Evolutionary conservation across 768 basidiomycete genomes (phyloP).

Genomic region (Auriculariales sp.): DNA sequence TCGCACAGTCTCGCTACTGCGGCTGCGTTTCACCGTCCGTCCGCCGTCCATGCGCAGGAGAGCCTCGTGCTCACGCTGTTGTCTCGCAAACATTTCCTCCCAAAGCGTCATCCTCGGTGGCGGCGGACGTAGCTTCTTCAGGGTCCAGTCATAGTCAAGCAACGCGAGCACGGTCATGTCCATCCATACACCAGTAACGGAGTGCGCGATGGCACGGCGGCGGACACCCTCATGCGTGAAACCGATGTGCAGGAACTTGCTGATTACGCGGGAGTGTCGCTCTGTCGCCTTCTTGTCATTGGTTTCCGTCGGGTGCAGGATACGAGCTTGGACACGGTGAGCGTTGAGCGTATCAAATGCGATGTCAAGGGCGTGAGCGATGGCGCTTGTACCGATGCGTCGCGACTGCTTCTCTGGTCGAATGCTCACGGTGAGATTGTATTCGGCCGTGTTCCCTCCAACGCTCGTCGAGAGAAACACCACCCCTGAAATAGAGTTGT

Average conservation of each 20-base stretch:
- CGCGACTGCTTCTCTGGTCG: constrained; percentile 19
- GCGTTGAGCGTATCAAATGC: constrained; percentile 32
- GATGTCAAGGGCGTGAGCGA: constrained; percentile 28
- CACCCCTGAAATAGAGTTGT: neutral
- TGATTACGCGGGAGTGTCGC: constrained; percentile 32
- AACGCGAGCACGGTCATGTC: constrained; percentile 47
- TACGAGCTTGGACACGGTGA: constrained; percentile 38
- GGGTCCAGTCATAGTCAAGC: constrained; percentile 45
- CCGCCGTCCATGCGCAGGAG: constrained; percentile 18
- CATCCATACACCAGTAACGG: constrained; percentile 24
- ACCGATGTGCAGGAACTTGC: constrained; percentile 13
- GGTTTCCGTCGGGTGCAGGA: constrained; percentile 31
- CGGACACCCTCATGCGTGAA: constrained; percentile 52
- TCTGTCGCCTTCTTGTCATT: constrained; percentile 30
- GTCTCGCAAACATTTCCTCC: constrained; percentile 50
- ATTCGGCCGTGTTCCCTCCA: neutral
- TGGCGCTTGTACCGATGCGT: constrained; percentile 32
- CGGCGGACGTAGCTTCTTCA: constrained; percentile 18
- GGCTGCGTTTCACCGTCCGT: neutral
- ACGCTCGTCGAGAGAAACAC: neutral
- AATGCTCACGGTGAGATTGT: constrained; percentile 40
- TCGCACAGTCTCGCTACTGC: neutral
- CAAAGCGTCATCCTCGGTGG: constrained; percentile 30
- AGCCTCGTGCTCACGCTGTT: constrained; percentile 42
- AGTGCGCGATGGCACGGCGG: constrained; percentile 14